phyloP scores from a whole-genome alignment of 495 filamentous ascomycete species.

The Cenococcum geophilum region DNA sequence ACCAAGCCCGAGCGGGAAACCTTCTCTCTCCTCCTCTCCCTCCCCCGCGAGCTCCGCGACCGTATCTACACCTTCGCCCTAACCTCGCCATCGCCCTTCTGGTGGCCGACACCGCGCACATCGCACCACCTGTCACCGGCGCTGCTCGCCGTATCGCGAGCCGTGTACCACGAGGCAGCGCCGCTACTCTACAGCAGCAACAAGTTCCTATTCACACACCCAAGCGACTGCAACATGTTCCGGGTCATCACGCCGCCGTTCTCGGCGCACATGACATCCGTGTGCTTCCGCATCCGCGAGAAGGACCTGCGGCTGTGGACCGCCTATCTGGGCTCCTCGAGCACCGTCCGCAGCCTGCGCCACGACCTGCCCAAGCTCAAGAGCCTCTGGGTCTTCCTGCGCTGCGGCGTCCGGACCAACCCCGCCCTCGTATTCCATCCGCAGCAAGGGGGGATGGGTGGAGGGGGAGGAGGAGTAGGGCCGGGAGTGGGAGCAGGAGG shows the following conservation, averaged over 20 bases:
- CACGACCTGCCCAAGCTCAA: slow-evolving; percentile 34
- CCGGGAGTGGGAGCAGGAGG: too few relatives aligned
- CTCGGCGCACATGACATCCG: slow-evolving; percentile 22
- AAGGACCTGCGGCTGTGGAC: slow-evolving; percentile 38
- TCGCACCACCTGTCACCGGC: slow-evolving; percentile 29
- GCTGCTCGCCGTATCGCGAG: slow-evolving; percentile 35
- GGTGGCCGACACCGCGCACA: slow-evolving; percentile 10
- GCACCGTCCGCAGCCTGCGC: slow-evolving; percentile 28
- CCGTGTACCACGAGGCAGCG: slow-evolving; percentile 38
- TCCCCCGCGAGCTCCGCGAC: slow-evolving; percentile 39
- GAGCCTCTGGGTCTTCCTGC: slow-evolving; percentile 33
- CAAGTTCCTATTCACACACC: slow-evolving; percentile 36
- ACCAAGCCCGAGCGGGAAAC: neutral
- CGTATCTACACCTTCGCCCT: slow-evolving; percentile 32
- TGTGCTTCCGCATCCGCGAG: slow-evolving; percentile 34
- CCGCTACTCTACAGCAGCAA: slow-evolving; percentile 38
- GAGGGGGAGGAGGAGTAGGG: neutral
- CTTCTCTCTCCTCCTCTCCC: slow-evolving; percentile 33
- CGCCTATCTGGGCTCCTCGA: slow-evolving; percentile 32
- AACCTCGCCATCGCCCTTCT: slow-evolving; percentile 17
- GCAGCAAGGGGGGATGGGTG: neutral
- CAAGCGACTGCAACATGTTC: slow-evolving; percentile 41
- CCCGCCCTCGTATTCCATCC: neutral
- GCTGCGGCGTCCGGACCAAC: slow-evolving; percentile 10
- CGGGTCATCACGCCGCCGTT: slow-evolving; percentile 29